These are phyloP conservation scores for Nakazawaea pomicola DNA, from an alignment of 805 yeast species.

Conservation along the genomic window DNA sequence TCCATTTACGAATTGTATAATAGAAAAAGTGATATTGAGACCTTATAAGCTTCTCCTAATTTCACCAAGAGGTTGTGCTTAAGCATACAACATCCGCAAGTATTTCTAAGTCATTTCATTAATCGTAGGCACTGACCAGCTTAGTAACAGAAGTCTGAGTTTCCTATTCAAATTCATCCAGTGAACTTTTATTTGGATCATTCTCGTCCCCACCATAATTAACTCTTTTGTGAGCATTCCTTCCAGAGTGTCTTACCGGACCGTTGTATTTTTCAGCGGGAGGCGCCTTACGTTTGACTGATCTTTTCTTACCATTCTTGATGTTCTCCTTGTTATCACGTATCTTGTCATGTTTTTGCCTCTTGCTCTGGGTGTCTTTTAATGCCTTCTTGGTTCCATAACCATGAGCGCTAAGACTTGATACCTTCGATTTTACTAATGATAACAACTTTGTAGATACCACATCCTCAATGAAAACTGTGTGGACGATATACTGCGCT, in stretches of 20 bases:
- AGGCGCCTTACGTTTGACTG: constrained; percentile 14
- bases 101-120: too few relatives aligned
- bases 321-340: constrained; percentile 16
- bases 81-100: too few relatives aligned
- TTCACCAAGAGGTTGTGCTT: too few relatives aligned
- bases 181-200: constrained; percentile 6
- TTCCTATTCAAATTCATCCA: too few relatives aligned
- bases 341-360: background rate
- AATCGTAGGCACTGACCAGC: too few relatives aligned
- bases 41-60: too few relatives aligned
- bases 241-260: constrained; percentile 5
- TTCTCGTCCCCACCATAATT: constrained; percentile 27
- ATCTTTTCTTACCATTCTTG: background rate
- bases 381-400: too few relatives aligned
- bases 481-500: constrained; percentile 52
- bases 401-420: too few relatives aligned
- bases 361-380: too few relatives aligned
- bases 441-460: constrained; percentile 32
- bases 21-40: background rate
- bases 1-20: too few relatives aligned
- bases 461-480: constrained; percentile 49
- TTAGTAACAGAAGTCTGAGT: too few relatives aligned
- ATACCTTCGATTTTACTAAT: constrained; percentile 24
- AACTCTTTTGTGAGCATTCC: constrained; percentile 22
- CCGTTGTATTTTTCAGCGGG: background rate